Conservation (phyloP, 148 eudicot genomes). For the Rheum nobile region DNA sequence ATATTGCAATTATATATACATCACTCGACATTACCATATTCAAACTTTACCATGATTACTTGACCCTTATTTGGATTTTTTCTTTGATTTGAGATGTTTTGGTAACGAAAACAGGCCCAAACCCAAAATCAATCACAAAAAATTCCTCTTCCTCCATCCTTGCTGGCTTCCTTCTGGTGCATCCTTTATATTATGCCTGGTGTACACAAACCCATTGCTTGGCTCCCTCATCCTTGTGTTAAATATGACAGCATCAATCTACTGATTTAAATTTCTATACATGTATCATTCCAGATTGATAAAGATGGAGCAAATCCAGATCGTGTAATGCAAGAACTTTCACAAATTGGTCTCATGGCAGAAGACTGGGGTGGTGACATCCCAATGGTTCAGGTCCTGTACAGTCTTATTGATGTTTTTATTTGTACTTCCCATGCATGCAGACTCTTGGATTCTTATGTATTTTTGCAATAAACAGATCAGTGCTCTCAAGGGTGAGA, state of each 20-base stretch:
- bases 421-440: neutral
- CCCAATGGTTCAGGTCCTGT: slow-evolving; percentile 78
- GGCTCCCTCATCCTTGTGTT: neutral
- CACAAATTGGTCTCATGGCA: slow-evolving; percentile 78
- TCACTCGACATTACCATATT: neutral
- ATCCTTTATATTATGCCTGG: neutral
- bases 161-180: neutral
- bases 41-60: neutral
- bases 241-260: neutral
- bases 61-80: neutral
- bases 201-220: neutral
- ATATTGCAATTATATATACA: neutral
- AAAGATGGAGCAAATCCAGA: slow-evolving; percentile 99
- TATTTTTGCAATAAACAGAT: slow-evolving; percentile 37
- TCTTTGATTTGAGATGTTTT: neutral
- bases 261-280: neutral
- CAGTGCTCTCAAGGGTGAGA: slow-evolving; percentile 94
- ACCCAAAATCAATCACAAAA: neutral
- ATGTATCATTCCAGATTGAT: slow-evolving; percentile 50
- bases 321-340: slow-evolving; percentile 93
- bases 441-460: slow-evolving; percentile 2
- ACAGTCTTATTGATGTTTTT: neutral
- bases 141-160: neutral
- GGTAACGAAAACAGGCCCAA: neutral
- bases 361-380: slow-evolving; percentile 97